These are phyloP conservation scores for Xerocomellus dryophilus DNA, from an alignment of 768 basidiomycete species.

Conservation along the genomic window DNA sequence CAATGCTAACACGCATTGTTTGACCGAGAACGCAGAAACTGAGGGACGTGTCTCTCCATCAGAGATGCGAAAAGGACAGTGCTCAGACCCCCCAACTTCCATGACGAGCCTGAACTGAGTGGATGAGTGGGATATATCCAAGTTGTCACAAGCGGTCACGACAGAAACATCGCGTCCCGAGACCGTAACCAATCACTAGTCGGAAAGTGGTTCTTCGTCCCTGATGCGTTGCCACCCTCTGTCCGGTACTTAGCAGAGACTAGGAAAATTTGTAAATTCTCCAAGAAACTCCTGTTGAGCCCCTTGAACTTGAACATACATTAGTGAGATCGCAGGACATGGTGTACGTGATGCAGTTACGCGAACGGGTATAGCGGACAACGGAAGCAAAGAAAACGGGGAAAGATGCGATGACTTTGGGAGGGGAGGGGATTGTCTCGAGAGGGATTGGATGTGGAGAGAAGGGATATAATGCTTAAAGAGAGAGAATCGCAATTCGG, in stretches of 20 bases:
- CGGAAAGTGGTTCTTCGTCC: not conserved
- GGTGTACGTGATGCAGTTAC: constrained; percentile 29
- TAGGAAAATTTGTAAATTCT: constrained; percentile 12
- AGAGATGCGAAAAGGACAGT: not conserved
- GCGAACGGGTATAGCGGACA: constrained; percentile 31
- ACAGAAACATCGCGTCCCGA: no score
- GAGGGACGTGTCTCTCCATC: no score
- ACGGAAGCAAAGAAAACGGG: constrained; percentile 1
- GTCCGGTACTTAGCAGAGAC: not conserved
- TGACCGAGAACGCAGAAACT: no score
- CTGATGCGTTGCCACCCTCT: not conserved
- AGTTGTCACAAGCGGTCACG: not conserved
- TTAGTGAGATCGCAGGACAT: constrained; percentile 32
- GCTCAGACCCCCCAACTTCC: not conserved
- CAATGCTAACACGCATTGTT: no score
- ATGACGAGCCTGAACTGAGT: not conserved
- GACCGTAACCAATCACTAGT: not conserved
- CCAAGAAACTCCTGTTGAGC: constrained; percentile 9
- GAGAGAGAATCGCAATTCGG: constrained; percentile 3
- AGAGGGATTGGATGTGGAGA: constrained; percentile 12
- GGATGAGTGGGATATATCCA: not conserved
- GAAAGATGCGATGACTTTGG: constrained; percentile 16
- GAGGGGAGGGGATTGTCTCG: constrained; percentile 15
- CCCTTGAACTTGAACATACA: constrained; percentile 24
- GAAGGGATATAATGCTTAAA: constrained; percentile 13